Evolutionary conservation across 2,329 filamentous ascomycete species (phyloP), one percentile per base, ranked within the genome.

Genomic region (Trichoderma sp.): DNA sequence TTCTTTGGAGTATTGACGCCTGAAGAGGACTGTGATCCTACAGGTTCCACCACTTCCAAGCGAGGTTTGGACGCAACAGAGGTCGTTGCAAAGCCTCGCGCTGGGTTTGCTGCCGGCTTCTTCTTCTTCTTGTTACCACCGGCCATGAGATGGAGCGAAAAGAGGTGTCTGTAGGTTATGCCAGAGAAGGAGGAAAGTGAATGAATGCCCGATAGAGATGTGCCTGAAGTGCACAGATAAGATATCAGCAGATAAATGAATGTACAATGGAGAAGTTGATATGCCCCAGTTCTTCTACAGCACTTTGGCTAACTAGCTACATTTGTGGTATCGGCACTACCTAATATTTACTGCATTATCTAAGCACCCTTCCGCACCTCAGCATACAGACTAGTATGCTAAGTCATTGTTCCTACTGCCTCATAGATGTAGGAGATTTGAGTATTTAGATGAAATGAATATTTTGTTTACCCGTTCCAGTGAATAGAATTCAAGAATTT

Each of bases 51-150:
- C 51, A 76, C 77, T 70, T 95, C 93, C 56, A 87, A 84, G 77
- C 92, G 86, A 10, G 89, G 85, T 74, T 94, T 97, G 28, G 93
- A 96, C 54, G 94, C 93, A 70, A 97, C 87, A 1, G 95, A 98
- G 14, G 93, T 96, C 5, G 96, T 99, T 72, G 95, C 93, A 81
- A 97, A 97, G 21, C 94, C 96, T 79, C 96, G 87, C 49, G 94
- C 93, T 70, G 94, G 93, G 80, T 97, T 98, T 37, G 90, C 88
- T 30, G 88, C 87, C 67, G 91, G 86, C 86, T 97, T 98, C 85
- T 93, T 96, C 83, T 97, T 97, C 83, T 97, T 97, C 81, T 93
- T 89, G 70, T 82, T 81, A 54, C 83, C 84, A 68, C 83, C 84
- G 68, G 91, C 90, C 92, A 95, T 95, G 73, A 71, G 75, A 54